A percentile compares a stretch with the other conserved stretches of the same genome.
phyloP scores from a whole-genome alignment of 108 stramenopile species.

The Cyclostephanos tholiformis region DNA sequence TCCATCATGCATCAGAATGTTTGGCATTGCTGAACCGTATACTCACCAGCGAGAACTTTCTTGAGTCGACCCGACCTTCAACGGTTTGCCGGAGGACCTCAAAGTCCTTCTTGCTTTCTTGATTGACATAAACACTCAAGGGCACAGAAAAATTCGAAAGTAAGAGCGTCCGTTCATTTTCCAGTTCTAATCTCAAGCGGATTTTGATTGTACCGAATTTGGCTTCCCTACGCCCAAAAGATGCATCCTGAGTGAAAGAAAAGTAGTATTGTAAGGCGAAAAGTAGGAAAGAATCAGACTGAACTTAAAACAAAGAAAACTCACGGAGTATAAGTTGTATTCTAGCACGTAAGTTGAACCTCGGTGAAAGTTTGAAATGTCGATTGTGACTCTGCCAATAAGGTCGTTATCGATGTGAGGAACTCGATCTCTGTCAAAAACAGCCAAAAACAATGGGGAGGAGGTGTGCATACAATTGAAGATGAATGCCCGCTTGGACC shows the following conservation, averaged over 20 bases:
- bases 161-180: constrained; percentile 57
- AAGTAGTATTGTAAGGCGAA: neutral
- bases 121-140: constrained; percentile 63
- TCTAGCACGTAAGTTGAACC: constrained; percentile 66
- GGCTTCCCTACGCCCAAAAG: constrained; percentile 29
- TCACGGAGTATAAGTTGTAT: constrained; percentile 64
- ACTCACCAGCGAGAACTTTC: constrained; percentile 45
- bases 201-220: constrained; percentile 43
- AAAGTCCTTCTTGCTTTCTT: constrained; percentile 65
- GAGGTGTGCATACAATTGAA: constrained; percentile 73
- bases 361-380: constrained; percentile 64
- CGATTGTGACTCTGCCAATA: constrained; percentile 72
- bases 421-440: constrained; percentile 76
- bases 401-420: constrained; percentile 60
- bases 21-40: neutral
- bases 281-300: constrained; percentile 4
- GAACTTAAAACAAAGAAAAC: constrained; percentile 14
- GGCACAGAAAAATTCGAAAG: constrained; percentile 58
- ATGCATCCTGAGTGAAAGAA: constrained; percentile 19
- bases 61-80: constrained; percentile 60
- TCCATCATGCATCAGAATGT: neutral
- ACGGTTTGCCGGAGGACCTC: constrained; percentile 63
- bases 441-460: constrained; percentile 63
- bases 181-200: constrained; percentile 60
- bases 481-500: constrained; percentile 78